Conservation (phyloP, 169 alveolate genomes). For the Eimeria mitis region DNA sequence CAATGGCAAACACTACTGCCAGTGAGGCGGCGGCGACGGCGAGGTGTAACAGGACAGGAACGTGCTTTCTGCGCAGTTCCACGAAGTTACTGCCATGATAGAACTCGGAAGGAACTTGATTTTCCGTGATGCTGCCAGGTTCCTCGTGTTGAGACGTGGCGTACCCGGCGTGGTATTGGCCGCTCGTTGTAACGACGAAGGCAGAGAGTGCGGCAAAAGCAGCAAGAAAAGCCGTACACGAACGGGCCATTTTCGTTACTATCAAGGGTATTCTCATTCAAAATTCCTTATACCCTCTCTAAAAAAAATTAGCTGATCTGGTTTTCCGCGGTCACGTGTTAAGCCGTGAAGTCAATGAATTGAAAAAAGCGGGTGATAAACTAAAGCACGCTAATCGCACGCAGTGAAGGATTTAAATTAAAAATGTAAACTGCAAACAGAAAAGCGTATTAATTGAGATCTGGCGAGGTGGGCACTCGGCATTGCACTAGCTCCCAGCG, state of each 20-base stretch:
- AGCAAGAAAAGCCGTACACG: background rate
- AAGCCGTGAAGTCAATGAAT: too few species aligned
- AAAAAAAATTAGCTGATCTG: too few species aligned
- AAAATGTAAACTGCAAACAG: too few species aligned
- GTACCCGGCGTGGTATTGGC: background rate
- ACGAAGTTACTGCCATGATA: background rate
- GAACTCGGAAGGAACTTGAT: background rate
- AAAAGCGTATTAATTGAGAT: too few species aligned
- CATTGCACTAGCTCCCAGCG: too few species aligned
- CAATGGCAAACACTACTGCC: background rate
- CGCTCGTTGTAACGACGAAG: background rate
- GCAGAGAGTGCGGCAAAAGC: background rate
- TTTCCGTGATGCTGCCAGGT: background rate
- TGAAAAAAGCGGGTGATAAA: too few species aligned
- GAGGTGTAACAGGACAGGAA: background rate
- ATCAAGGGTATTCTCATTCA: background rate
- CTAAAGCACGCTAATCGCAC: too few species aligned
- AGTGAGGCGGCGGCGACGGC: background rate
- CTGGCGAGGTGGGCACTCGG: too few species aligned
- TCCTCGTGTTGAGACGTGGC: background rate
- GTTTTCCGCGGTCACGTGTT: too few species aligned
- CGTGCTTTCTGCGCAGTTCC: background rate
- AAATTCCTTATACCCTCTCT: background rate
- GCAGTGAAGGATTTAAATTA: too few species aligned
- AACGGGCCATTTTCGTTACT: background rate